phyloP scores from a whole-genome alignment of 108 stramenopile species.

The Fistulifera solaris region DNA sequence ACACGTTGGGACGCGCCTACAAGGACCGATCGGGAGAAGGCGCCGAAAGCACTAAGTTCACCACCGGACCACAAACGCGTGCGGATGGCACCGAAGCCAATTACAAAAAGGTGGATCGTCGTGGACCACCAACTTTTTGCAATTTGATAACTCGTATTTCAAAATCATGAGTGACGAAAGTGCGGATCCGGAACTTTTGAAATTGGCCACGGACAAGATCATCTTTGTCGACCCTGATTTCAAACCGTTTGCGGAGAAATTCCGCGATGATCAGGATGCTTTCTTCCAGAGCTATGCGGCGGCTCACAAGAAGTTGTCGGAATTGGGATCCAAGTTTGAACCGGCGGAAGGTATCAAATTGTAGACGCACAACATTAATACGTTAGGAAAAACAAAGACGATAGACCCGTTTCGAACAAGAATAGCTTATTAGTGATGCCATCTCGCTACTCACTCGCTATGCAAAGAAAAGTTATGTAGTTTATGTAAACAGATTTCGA shows the following conservation, averaged over 20 bases:
- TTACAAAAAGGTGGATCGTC: conserved; percentile 83
- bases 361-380: conserved; percentile 9
- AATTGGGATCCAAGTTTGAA: conserved; percentile 82
- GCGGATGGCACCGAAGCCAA: conserved; percentile 81
- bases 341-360: conserved; percentile 38
- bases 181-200: conserved; percentile 60
- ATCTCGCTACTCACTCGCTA: too few relatives aligned
- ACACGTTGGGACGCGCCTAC: conserved; percentile 82
- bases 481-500: too few relatives aligned
- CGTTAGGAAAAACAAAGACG: background rate
- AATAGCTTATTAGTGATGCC: too few relatives aligned
- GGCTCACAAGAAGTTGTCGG: conserved; percentile 87
- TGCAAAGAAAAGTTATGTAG: too few relatives aligned
- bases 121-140: conserved; percentile 68
- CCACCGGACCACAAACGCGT: conserved; percentile 78
- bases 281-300: conserved; percentile 89
- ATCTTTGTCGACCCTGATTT: conserved; percentile 70
- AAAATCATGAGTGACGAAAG: conserved; percentile 36
- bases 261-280: conserved; percentile 77
- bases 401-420: too few relatives aligned
- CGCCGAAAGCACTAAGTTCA: conserved; percentile 87
- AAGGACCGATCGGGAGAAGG: conserved; percentile 69
- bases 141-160: conserved; percentile 88
- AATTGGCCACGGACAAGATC: conserved; percentile 66
- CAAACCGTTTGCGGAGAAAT: conserved; percentile 58